Conservation (phyloP, 805 yeast species). For the Kluyveromyces siamensis region DNA sequence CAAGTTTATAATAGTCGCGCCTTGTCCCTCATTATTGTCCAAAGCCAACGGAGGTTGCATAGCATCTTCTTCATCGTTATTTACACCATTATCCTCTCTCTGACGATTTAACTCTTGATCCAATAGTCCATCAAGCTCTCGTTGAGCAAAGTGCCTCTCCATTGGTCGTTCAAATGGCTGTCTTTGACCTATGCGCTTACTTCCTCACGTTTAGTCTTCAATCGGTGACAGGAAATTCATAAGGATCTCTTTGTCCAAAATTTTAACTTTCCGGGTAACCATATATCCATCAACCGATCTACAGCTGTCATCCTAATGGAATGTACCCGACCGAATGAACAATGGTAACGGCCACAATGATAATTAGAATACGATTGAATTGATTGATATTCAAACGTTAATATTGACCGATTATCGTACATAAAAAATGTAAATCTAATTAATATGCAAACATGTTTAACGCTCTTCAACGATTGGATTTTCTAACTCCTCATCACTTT, state of each 20-base stretch:
- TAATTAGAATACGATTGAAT: too few relatives aligned
- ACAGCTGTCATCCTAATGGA: background rate
- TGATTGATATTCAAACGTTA: background rate
- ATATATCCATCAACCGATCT: too few relatives aligned
- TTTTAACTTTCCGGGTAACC: background rate
- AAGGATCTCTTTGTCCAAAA: background rate
- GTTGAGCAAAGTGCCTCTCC: conserved; percentile 18
- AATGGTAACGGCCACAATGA: too few relatives aligned
- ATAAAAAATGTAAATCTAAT: background rate
- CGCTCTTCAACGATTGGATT: conserved; percentile 3
- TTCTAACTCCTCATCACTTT: conserved; percentile 8
- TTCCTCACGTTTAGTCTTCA: background rate
- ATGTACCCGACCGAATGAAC: too few relatives aligned
- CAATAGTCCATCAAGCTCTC: conserved; percentile 16
- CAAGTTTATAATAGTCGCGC: conserved; percentile 21
- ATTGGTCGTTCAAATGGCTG: background rate
- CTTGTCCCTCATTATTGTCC: conserved; percentile 14
- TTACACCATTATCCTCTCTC: conserved; percentile 3
- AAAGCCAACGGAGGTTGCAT: conserved; percentile 3
- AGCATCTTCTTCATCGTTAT: conserved; percentile 11
- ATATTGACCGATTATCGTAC: conserved; percentile 7
- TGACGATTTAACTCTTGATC: conserved; percentile 6
- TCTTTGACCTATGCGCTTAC: background rate
- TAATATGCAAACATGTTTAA: background rate
- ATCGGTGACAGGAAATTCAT: background rate